phyloP scores from a whole-genome alignment of 2,329 filamentous ascomycete genomes.

The Neobulgaria alba region DNA sequence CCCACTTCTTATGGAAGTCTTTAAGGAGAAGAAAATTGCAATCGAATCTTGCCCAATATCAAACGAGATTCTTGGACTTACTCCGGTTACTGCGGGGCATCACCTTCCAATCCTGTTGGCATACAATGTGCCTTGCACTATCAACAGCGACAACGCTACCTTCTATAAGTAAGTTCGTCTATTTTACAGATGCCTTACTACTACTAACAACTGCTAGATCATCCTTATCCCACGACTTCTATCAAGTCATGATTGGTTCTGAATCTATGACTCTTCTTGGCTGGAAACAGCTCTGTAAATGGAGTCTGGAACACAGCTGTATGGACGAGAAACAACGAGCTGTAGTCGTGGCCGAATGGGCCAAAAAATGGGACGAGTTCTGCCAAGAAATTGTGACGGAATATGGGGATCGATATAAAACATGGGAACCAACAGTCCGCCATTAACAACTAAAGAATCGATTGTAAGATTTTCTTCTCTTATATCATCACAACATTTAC shows the following conservation, averaged over 20 bases:
- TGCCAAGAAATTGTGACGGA: conserved; percentile 41
- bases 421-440: conserved; percentile 17
- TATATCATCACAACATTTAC: too few species aligned
- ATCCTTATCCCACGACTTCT: conserved; percentile 67
- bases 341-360: conserved; percentile 39
- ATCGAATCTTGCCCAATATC: conserved; percentile 73
- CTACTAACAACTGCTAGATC: conserved; percentile 39
- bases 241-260: conserved; percentile 64
- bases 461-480: too few species aligned
- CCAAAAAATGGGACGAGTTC: conserved; percentile 49
- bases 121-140: conserved; percentile 64
- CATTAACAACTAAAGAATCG: too few species aligned
- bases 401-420: conserved; percentile 26
- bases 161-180: conserved; percentile 50
- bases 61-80: conserved; percentile 66
- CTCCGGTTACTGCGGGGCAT: conserved; percentile 56
- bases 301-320: conserved; percentile 55
- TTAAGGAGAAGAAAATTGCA: conserved; percentile 56
- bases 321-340: conserved; percentile 36
- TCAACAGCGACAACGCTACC: conserved; percentile 69
- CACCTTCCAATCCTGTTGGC: conserved; percentile 59
- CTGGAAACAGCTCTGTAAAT: conserved; percentile 59
- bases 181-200: not conserved
- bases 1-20: conserved; percentile 54
- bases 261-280: conserved; percentile 58